Percentiles rank a stretch among this genome's conserved stretches.
Conservation (phyloP, 345 rosid species). For the Combretum micranthum region DNA sequence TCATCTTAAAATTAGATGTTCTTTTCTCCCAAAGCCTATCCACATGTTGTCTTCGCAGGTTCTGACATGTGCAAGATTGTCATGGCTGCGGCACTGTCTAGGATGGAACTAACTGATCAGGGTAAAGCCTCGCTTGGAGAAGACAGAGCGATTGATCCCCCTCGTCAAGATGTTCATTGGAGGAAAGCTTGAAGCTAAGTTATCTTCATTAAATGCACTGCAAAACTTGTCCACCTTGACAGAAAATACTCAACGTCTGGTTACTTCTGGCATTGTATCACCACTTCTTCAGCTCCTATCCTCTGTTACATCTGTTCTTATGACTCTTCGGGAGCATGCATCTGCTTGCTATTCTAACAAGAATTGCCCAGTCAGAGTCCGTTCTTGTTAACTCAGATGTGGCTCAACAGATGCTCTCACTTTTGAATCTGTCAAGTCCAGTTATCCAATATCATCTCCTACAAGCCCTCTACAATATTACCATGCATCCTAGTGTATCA, state of each 20-base stretch:
- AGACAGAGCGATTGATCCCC: constrained; percentile 52
- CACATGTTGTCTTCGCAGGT: constrained; percentile 28
- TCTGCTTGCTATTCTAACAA: constrained; percentile 62
- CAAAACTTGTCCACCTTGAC: constrained; percentile 41
- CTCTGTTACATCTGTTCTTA: constrained; percentile 74
- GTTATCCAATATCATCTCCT: constrained; percentile 47
- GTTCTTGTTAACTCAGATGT: constrained; percentile 49
- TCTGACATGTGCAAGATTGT: constrained; percentile 74
- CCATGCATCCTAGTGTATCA: constrained; percentile 43
- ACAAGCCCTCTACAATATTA: constrained; percentile 52
- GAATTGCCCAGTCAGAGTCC: constrained; percentile 51
- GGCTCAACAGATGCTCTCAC: constrained; percentile 74
- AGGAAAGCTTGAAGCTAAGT: constrained; percentile 69
- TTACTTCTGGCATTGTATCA: constrained; percentile 41
- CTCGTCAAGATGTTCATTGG: constrained; percentile 55
- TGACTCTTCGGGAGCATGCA: constrained; percentile 75
- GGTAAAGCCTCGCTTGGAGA: constrained; percentile 54
- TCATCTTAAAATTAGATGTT: too few relatives aligned
- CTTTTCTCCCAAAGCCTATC: neutral
- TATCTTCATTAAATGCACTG: constrained; percentile 55
- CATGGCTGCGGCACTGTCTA: constrained; percentile 65
- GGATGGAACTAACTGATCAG: constrained; percentile 65
- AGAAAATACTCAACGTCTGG: constrained; percentile 40
- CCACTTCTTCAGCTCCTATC: constrained; percentile 63
- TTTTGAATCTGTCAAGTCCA: constrained; percentile 56